These are phyloP conservation scores for Tuber brumale DNA, from an alignment of 495 filamentous ascomycete species.

Conservation along the genomic window DNA sequence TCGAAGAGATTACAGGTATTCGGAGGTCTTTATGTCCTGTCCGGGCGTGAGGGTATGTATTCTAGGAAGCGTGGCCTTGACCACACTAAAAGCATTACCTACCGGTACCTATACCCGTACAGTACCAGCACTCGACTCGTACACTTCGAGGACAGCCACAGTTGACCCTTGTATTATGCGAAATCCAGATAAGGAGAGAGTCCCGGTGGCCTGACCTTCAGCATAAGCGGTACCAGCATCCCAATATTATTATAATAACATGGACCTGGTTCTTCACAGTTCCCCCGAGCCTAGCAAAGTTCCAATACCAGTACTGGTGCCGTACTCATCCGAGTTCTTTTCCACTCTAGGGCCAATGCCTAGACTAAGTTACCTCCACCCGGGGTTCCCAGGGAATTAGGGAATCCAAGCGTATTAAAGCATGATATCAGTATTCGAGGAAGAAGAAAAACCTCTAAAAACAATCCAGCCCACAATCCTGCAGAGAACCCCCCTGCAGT, in stretches of 20 bases:
- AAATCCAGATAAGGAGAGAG: not conserved
- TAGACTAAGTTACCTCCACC: too few relatives aligned
- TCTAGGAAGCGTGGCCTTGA: not conserved
- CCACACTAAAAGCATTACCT: too few relatives aligned
- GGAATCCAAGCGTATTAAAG: too few relatives aligned
- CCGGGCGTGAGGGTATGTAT: not conserved
- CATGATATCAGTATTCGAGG: too few relatives aligned
- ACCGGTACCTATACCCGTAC: too few relatives aligned
- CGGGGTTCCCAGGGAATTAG: too few relatives aligned
- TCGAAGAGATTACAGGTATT: not conserved
- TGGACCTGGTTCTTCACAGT: not conserved
- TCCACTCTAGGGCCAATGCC: not conserved
- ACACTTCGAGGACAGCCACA: not conserved
- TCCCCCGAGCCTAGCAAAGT: not conserved
- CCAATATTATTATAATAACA: not conserved
- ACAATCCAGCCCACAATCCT: not conserved
- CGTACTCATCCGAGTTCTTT: not conserved
- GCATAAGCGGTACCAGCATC: not conserved
- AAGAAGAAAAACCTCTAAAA: too few relatives aligned
- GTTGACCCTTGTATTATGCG: not conserved
- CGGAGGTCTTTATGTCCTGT: not conserved
- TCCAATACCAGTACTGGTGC: not conserved
- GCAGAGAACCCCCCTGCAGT: not conserved
- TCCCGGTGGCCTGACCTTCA: not conserved
- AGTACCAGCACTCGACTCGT: not conserved